Evolutionary conservation across 352 stramenopile species (phyloP).

Genomic region (Pythium inflatum): DNA sequence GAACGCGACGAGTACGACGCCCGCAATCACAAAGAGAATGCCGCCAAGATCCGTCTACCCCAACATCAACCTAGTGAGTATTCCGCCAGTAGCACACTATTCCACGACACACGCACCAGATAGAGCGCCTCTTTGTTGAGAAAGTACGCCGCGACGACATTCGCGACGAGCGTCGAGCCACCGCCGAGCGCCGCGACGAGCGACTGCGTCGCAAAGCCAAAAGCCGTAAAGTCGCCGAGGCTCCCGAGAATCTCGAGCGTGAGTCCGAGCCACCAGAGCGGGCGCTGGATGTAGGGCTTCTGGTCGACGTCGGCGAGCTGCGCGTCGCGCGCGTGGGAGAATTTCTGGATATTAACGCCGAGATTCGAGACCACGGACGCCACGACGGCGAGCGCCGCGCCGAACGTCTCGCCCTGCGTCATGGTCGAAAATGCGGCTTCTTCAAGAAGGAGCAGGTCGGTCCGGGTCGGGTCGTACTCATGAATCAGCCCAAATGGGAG

Average conservation of each 20-base stretch:
- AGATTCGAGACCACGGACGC: constrained; percentile 88
- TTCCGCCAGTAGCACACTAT: not conserved
- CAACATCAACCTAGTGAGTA: not conserved
- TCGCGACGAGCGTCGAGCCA: constrained; percentile 85
- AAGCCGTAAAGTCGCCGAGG: constrained; percentile 87
- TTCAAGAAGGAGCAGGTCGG: not conserved
- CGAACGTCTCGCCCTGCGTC: constrained; percentile 81
- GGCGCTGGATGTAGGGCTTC: constrained; percentile 81
- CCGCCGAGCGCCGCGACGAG: constrained; percentile 87
- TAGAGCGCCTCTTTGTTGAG: constrained; percentile 82
- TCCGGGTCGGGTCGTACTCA: not conserved
- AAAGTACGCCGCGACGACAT: constrained; percentile 87
- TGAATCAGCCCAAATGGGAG: too few species aligned
- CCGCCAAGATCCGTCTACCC: constrained; percentile 75
- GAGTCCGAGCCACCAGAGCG: constrained; percentile 88
- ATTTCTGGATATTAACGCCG: constrained; percentile 40
- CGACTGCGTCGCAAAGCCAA: constrained; percentile 90
- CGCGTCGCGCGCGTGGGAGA: constrained; percentile 18
- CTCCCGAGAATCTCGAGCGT: constrained; percentile 79
- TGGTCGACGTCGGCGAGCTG: constrained; percentile 47
- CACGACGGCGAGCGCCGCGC: constrained; percentile 74
- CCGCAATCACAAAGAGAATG: constrained; percentile 86
- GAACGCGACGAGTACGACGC: constrained; percentile 85
- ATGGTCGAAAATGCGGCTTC: constrained; percentile 32
- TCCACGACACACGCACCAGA: constrained; percentile 38